Evolutionary conservation across 1,139 yeast genomes (phyloP).

Genomic region (Hemisphaericaspora subhashii): DNA sequence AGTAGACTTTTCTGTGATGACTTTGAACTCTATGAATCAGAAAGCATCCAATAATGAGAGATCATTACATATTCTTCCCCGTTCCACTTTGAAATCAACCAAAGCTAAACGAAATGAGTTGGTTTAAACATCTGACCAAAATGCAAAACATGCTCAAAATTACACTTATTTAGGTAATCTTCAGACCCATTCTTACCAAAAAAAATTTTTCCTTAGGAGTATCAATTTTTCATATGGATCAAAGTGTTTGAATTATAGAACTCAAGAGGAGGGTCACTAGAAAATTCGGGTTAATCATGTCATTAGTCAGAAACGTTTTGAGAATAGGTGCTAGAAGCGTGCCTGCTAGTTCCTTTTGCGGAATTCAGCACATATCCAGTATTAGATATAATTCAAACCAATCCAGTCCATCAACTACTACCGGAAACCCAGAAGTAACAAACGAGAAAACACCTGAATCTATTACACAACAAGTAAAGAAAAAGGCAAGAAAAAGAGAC

Average conservation of each 20-base stretch:
- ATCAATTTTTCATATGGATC: background rate
- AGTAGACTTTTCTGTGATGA: no score
- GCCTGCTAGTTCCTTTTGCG: conserved; percentile 5
- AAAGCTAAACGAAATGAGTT: no score
- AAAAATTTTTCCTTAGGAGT: conserved; percentile 1
- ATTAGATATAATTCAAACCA: conserved; percentile 11
- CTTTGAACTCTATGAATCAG: no score
- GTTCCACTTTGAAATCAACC: no score
- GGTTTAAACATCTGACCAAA: no score
- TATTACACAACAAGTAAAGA: background rate
- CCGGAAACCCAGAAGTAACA: background rate
- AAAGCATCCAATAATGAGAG: no score
- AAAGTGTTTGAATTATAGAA: no score
- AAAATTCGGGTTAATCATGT: no score
- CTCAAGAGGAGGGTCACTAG: no score
- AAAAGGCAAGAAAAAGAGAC: conserved; percentile 6
- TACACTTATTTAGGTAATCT: background rate
- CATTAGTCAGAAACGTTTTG: conserved; percentile 16
- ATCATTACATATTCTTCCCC: no score
- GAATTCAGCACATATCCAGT: background rate
- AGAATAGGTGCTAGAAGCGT: conserved; percentile 11
- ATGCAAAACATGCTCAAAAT: conserved; percentile 1
- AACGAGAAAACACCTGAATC: conserved; percentile 3
- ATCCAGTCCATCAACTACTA: conserved; percentile 5
- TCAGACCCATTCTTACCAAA: background rate